Evolutionary conservation across 1,284 basidiomycete genomes (phyloP), one percentile per base, ranked within the genome.

Genomic region (Peniophora sp.): DNA sequence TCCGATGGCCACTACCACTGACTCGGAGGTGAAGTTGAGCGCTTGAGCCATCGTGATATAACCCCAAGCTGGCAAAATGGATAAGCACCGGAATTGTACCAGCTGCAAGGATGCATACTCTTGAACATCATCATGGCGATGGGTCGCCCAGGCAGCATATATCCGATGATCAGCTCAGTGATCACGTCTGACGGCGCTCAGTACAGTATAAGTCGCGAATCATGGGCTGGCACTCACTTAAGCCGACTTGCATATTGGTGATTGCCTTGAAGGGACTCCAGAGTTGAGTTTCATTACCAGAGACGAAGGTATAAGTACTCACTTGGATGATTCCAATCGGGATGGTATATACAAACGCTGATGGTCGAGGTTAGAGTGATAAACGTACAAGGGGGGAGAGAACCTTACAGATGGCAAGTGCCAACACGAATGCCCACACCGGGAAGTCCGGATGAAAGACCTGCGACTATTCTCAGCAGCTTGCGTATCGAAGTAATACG

Each of bases 111-210:
- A 16, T 8, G 19, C 38, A 5, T n/a, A 41, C 38, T 22, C 19
- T 81, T 80, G 72, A 80, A 82, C 69, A 78, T 71, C 77, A 81
- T 81, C 71, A 79, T 77, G 1, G 83, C 81, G 52, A 79, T 64
- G 3, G 78, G 75, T 17, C 69, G 67, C 1, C 79, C 79, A 2
- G 78, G 75, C 14, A 77, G 66, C n/a, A 72, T 67, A 51, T 70
- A 75, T 11, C 75, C 75, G 45, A 75, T 72, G 56, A 78, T 69
- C 16, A 78, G 63, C 61, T 77, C 74, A n/a, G 73, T 72, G 54
- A 78, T 71, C 49, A 76, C 71, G 27, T 32, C 27, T 32, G 27
- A 32, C 5, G 27, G 12, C 55, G 12, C 27, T 61, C 64, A 48
- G 32, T 45, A 27, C 10, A 34, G 48, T n/a, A n/a, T n/a, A n/a